These are phyloP conservation scores for Vaccinium macrocarpon DNA, from an alignment of 148 eudicot genomes.

Conservation along the genomic window DNA sequence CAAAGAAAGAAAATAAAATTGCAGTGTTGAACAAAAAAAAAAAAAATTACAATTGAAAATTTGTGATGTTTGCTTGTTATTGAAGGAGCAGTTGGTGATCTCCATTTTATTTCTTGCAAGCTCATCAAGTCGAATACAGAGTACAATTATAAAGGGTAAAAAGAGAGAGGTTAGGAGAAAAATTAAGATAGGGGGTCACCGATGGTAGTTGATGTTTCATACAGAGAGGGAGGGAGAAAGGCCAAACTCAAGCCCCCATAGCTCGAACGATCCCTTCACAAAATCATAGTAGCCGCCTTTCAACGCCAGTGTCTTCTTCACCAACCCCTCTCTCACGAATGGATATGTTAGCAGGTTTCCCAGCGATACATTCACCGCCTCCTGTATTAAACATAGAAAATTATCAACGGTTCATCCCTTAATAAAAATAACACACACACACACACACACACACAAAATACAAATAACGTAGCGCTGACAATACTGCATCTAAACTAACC, in stretches of 20 bases:
- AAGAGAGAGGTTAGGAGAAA: constrained; percentile 13
- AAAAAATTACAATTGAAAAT: background rate
- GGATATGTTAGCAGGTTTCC: constrained; percentile 88
- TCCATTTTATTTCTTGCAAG: constrained; percentile 17
- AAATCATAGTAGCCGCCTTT: constrained; percentile 96
- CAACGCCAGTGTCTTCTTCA: constrained; percentile 71
- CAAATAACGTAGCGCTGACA: too few species aligned
- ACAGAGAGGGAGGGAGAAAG: constrained; percentile 78
- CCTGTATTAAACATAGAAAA: constrained; percentile 40
- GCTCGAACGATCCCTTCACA: constrained; percentile 83
- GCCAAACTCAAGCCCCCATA: constrained; percentile 90
- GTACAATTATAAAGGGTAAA: constrained; percentile 13
- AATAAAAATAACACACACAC: too few species aligned
- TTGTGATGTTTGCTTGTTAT: background rate
- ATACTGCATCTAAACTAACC: constrained; percentile 31
- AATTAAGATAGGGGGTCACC: constrained; percentile 10
- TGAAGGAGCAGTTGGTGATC: constrained; percentile 13
- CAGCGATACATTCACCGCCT: constrained; percentile 90
- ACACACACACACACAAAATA: too few species aligned
- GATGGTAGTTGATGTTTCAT: constrained; percentile 41
- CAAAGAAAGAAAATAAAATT: constrained; percentile 26
- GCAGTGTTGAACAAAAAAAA: constrained; percentile 16
- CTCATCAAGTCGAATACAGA: constrained; percentile 22
- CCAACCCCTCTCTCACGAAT: constrained; percentile 86
- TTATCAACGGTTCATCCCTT: too few species aligned